phyloP scores from a whole-genome alignment of 495 filamentous ascomycete species.

The Massariosphaeria phaeospora region DNA sequence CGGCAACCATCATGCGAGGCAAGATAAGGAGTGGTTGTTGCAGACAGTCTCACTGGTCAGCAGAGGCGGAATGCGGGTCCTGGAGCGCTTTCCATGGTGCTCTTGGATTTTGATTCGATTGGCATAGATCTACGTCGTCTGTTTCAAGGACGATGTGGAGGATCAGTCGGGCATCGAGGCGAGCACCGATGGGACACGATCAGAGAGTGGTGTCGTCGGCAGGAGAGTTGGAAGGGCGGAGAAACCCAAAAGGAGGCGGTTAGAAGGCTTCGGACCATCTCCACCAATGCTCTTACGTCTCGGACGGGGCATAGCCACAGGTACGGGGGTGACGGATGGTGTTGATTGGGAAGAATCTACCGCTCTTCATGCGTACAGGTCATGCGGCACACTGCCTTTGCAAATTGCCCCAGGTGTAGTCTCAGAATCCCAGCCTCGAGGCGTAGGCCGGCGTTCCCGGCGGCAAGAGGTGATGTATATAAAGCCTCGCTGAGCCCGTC shows the following conservation, averaged over 20 bases:
- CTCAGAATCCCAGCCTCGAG: not conserved
- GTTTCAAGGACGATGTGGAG: constrained; percentile 4
- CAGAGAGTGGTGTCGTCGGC: constrained; percentile 1
- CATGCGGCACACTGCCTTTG: not conserved
- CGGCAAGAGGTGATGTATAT: constrained; percentile 9
- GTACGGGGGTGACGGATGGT: not conserved
- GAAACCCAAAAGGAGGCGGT: not conserved
- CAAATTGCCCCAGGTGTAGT: not conserved
- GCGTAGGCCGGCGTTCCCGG: not conserved
- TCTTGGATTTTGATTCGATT: not conserved
- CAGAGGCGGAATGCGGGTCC: constrained; percentile 5
- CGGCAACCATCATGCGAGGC: not conserved
- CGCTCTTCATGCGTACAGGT: constrained; percentile 11
- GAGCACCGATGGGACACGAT: constrained; percentile 5
- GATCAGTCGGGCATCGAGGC: constrained; percentile 5
- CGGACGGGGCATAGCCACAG: constrained; percentile 4
- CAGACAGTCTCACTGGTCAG: not conserved
- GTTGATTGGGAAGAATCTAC: constrained; percentile 2
- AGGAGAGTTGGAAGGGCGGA: not conserved
- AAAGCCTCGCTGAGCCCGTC: constrained; percentile 6
- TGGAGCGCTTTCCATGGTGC: constrained; percentile 1
- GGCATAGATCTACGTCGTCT: not conserved
- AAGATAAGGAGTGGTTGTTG: constrained; percentile 1
- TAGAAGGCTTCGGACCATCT: constrained; percentile 7
- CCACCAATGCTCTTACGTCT: constrained; percentile 10